phyloP scores from a whole-genome alignment of 2,329 filamentous ascomycete species.

The Coniella lustricola region DNA sequence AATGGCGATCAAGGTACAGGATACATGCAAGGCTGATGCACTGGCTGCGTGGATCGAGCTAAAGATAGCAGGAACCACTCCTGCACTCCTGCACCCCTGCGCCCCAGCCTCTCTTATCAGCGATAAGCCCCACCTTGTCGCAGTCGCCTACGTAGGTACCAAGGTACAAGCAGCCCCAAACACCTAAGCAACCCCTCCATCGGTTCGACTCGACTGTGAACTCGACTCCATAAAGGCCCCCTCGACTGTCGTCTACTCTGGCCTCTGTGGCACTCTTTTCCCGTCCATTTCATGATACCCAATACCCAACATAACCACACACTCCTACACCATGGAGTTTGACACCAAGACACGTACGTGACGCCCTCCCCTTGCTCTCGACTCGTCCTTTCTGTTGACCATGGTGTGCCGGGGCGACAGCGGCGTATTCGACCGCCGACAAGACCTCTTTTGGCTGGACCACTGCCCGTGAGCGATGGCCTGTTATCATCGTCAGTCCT shows the following conservation, averaged over 20 bases:
- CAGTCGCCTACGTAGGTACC: too few relatives aligned
- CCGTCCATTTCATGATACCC: not conserved
- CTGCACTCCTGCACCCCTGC: not conserved
- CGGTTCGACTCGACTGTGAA: too few relatives aligned
- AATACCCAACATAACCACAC: not conserved
- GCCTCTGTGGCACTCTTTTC: not conserved
- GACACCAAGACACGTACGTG: constrained; percentile 66
- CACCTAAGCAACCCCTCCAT: too few relatives aligned
- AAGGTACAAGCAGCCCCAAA: too few relatives aligned
- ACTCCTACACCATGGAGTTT: constrained; percentile 53
- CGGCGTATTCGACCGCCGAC: constrained; percentile 72
- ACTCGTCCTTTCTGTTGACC: not conserved
- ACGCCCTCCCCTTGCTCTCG: not conserved
- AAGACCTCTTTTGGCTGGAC: constrained; percentile 78
- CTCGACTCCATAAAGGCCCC: not conserved
- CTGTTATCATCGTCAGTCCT: constrained; percentile 71
- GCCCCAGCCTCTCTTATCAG: not conserved
- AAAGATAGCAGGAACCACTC: not conserved
- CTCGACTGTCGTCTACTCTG: not conserved
- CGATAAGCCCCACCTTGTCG: constrained; percentile 1
- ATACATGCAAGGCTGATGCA: too few relatives aligned
- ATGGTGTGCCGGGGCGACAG: constrained; percentile 36
- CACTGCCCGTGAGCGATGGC: constrained; percentile 85
- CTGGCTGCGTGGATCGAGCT: too few relatives aligned
- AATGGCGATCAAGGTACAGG: not conserved